Percentiles rank a stretch among this genome's conserved stretches.
Conservation (phyloP, 2,329 filamentous ascomycete genomes). For the Neofusicoccum umdonicola region DNA sequence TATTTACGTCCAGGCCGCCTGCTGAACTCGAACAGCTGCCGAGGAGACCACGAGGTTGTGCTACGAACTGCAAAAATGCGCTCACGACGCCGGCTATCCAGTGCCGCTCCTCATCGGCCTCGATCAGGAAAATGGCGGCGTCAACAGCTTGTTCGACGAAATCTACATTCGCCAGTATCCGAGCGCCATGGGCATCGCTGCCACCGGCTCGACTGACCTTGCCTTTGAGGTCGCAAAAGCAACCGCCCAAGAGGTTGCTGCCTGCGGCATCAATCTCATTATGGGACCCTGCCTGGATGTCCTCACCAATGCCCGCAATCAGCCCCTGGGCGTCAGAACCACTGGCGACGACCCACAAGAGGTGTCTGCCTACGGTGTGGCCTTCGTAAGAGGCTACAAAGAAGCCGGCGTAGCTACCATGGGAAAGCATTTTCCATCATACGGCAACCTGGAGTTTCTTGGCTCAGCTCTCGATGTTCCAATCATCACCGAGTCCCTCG, state of each 20-base stretch:
- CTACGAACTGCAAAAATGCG: conserved; percentile 88
- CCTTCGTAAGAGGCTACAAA: conserved; percentile 88
- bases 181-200: conserved; percentile 95
- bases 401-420: conserved; percentile 86
- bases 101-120: conserved; percentile 86
- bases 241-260: conserved; percentile 86
- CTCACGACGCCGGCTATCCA: conserved; percentile 83
- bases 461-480: conserved; percentile 89
- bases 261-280: conserved; percentile 94
- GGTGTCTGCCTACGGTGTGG: conserved; percentile 87
- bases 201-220: conserved; percentile 78
- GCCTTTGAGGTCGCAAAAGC: conserved; percentile 90
- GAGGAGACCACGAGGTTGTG: conserved; percentile 85
- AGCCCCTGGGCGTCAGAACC: conserved; percentile 85
- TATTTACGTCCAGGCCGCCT: conserved; percentile 19
- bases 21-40: conserved; percentile 61
- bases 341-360: conserved; percentile 92
- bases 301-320: conserved; percentile 86
- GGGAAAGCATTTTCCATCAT: conserved; percentile 95
- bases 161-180: conserved; percentile 96
- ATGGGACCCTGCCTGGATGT: conserved; percentile 92
- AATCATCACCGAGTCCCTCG: conserved; percentile 90
- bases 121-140: conserved; percentile 96
- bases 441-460: conserved; percentile 90
- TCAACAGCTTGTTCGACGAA: conserved; percentile 94